Evolutionary conservation across 345 rosid species (phyloP).

Genomic region (Citrus australasica): DNA sequence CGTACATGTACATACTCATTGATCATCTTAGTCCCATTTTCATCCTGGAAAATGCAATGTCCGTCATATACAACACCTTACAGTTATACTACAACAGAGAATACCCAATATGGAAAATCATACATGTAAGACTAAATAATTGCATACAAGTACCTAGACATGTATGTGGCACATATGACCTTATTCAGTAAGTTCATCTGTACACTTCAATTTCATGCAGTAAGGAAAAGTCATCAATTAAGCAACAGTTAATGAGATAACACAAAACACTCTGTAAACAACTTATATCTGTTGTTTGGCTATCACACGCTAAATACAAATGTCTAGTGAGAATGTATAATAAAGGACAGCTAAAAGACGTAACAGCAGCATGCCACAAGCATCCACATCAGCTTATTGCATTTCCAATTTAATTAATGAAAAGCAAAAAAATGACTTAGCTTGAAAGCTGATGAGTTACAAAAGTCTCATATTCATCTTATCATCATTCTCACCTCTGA

Average conservation of each 20-base stretch:
- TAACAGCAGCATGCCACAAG: background rate
- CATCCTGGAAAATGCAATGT: conserved; percentile 56
- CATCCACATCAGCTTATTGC: background rate
- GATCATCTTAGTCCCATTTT: conserved; percentile 80
- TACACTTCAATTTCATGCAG: background rate
- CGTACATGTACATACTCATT: conserved; percentile 78
- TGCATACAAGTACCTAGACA: background rate
- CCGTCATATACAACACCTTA: background rate
- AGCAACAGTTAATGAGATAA: background rate
- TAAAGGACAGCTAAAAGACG: background rate
- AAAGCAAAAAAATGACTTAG: background rate
- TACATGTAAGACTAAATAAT: background rate
- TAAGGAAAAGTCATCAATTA: background rate
- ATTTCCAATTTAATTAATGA: background rate
- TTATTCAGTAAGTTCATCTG: conserved; percentile 2
- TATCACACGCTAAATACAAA: background rate
- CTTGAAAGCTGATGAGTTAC: background rate
- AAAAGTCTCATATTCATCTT: background rate
- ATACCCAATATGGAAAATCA: background rate
- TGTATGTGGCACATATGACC: background rate
- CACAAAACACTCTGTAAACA: background rate
- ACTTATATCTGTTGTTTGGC: background rate
- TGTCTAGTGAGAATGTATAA: background rate
- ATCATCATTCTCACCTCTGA: conserved; percentile 55
- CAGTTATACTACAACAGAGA: background rate